Base-by-base conservation (phyloP, 345 rosid genomes). In the Populus tremula region DNA sequence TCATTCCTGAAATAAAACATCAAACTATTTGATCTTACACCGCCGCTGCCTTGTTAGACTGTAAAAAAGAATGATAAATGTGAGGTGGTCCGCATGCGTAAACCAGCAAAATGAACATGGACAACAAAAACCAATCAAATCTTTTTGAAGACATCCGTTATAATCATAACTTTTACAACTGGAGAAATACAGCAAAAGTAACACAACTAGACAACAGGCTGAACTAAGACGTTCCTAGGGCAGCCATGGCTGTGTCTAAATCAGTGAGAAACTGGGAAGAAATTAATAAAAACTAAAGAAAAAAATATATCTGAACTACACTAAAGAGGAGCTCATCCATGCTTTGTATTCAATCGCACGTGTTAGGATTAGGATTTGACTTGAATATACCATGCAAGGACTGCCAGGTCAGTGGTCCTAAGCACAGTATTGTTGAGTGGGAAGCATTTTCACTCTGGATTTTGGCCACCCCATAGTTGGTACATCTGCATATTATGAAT, bases 401-500 rank as follows among this genome's bases (percentile, higher is more conserved):
- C 56, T 14, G 61, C 61, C 39, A n/a, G 50, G 63, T 62, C 75
- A 45, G 67, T 6, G 73, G 77, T 78, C 21, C 43, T 33, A 70
- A 25, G 31, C 65, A 43, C 69, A 14, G 29, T 12, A 45, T 14
- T 69, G 74, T 45, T 38, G 53, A 62, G 29, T 41, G 63, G 50
- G 63, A 36, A 71, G 50, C 71, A 21, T 23, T 63, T 17, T 71
- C 68, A 76, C 56, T 76, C 76, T 33, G 72, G 72, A 72, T 54
- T 76, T 76, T 64, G 76, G 23, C 45, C 72, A 36, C 68, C 50
- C 96, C 93, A 90, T 65, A 85, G 82, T 38, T 71, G 92, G 86
- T 91, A 89, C 93, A 91, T 87, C 70, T 81, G 92, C 87, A 88
- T 86, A 63, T 59, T 85, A 83, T 87, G 91, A 71, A 87, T 65